These are phyloP conservation scores for Kalanchoe fedtschenkoi DNA, from an alignment of 164 flowering plant genomes.

Conservation along the genomic window DNA sequence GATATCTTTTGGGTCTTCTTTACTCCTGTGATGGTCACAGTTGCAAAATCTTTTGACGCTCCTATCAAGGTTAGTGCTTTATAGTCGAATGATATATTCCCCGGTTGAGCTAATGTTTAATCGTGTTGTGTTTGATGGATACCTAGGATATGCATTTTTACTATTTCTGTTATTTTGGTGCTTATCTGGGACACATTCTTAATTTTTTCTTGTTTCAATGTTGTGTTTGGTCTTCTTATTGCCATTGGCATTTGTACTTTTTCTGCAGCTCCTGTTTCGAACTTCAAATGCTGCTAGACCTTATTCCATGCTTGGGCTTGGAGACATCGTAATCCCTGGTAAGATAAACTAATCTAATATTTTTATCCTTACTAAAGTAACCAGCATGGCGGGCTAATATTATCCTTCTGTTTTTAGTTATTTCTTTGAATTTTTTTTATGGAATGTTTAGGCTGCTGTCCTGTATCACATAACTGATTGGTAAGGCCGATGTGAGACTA, in stretches of 20 bases:
- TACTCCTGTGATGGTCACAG: slow-evolving; percentile 99
- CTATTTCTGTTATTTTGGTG: not conserved
- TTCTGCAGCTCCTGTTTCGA: slow-evolving; percentile 82
- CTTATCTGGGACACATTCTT: not conserved
- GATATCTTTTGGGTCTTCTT: slow-evolving; percentile 99
- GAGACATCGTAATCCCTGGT: slow-evolving; percentile 99
- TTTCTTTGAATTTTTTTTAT: not conserved
- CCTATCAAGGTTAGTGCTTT: slow-evolving; percentile 78
- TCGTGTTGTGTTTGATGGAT: not conserved
- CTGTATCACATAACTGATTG: not conserved
- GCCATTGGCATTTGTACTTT: not conserved
- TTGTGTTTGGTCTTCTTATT: not conserved
- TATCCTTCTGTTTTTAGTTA: not conserved
- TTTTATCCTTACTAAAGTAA: not conserved
- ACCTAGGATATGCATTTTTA: not conserved
- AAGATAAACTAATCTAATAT: not conserved
- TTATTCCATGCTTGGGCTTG: slow-evolving; percentile 97
- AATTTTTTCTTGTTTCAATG: not conserved
- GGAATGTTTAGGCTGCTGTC: not conserved
- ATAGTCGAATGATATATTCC: not conserved
- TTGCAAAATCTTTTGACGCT: slow-evolving; percentile 99
- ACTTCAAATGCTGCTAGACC: slow-evolving; percentile 72
- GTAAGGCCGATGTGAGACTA: not conserved
- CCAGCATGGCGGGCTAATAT: not conserved
- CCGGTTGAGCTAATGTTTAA: not conserved